Conservation (phyloP, 2,329 filamentous ascomycete genomes). For the Colletotrichum eremochloae region DNA sequence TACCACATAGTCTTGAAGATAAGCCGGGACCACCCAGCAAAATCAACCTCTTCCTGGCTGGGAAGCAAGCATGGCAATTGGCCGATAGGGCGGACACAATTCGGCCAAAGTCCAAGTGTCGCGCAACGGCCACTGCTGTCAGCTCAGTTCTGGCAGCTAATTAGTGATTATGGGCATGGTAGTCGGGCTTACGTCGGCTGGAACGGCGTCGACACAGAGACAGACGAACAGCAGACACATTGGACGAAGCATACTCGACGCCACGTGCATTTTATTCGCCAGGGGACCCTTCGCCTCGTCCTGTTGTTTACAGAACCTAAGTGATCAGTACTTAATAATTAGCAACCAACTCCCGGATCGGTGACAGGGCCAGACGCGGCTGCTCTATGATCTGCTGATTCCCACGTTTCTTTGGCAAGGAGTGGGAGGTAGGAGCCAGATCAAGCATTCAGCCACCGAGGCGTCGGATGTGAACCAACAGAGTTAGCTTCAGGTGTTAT, state of each 20-base stretch:
- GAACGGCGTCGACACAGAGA: conserved; percentile 3
- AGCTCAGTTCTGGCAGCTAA: not conserved
- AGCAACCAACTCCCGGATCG: conserved; percentile 31
- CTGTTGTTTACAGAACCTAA: conserved; percentile 1
- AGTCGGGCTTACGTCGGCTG: not conserved
- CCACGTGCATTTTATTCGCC: conserved; percentile 22
- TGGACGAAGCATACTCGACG: conserved; percentile 10
- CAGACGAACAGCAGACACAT: not conserved
- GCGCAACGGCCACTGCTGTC: not conserved
- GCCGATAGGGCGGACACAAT: conserved; percentile 2
- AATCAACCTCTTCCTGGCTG: not conserved
- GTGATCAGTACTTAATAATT: conserved; percentile 10
- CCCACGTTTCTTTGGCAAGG: conserved; percentile 15
- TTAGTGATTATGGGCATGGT: not conserved
- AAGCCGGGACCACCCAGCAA: conserved; percentile 22
- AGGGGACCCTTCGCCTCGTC: not conserved
- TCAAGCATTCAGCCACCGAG: conserved; percentile 22
- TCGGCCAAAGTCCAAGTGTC: conserved; percentile 21
- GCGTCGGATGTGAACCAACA: conserved; percentile 13
- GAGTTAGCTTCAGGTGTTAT: conserved; percentile 15
- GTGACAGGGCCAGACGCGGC: conserved; percentile 28
- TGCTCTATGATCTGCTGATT: conserved; percentile 26
- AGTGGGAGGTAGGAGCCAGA: conserved; percentile 14
- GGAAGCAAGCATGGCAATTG: conserved; percentile 19
- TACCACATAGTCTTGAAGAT: not conserved